Conservation (phyloP, 78 protist species). For the Polysphondylium violaceum region DNA sequence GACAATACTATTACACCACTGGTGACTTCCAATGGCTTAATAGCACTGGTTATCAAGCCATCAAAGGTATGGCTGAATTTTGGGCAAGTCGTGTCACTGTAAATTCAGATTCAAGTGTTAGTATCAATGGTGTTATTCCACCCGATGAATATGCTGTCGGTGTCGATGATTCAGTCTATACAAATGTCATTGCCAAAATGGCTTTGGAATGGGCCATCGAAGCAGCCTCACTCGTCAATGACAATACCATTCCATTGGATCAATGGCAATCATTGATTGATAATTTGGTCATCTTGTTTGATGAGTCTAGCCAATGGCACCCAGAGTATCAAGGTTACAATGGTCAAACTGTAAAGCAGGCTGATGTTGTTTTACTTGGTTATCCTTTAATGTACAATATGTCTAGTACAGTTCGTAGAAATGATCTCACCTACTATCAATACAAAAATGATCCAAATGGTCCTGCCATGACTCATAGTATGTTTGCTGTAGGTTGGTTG, state of each 20-base stretch:
- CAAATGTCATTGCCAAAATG: constrained; percentile 57
- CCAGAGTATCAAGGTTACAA: constrained; percentile 76
- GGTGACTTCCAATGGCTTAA: constrained; percentile 44
- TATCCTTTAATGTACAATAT: constrained; percentile 77
- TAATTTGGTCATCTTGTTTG: constrained; percentile 29
- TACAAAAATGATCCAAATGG: constrained; percentile 17
- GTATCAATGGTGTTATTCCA: constrained; percentile 48
- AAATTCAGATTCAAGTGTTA: too few species aligned
- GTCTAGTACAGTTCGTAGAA: constrained; percentile 19
- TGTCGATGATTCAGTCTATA: constrained; percentile 69
- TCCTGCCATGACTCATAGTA: constrained; percentile 80
- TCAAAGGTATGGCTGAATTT: constrained; percentile 65
- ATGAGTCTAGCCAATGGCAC: constrained; percentile 27
- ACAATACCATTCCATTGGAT: constrained; percentile 7
- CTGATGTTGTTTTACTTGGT: constrained; percentile 77
- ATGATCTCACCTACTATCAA: constrained; percentile 63
- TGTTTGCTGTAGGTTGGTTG: constrained; percentile 57
- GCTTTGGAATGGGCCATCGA: constrained; percentile 73
- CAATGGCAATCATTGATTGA: constrained; percentile 33
- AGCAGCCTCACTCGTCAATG: constrained; percentile 53
- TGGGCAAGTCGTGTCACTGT: constrained; percentile 63
- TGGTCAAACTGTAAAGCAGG: constrained; percentile 77
- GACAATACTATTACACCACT: constrained; percentile 55
- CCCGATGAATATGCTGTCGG: constrained; percentile 81
- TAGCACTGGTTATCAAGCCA: constrained; percentile 11